A percentile compares a stretch with the other conserved stretches of the same genome.
Evolutionary conservation across 2,329 filamentous ascomycete genomes (phyloP).

Genomic region (Scytalidium sp.): DNA sequence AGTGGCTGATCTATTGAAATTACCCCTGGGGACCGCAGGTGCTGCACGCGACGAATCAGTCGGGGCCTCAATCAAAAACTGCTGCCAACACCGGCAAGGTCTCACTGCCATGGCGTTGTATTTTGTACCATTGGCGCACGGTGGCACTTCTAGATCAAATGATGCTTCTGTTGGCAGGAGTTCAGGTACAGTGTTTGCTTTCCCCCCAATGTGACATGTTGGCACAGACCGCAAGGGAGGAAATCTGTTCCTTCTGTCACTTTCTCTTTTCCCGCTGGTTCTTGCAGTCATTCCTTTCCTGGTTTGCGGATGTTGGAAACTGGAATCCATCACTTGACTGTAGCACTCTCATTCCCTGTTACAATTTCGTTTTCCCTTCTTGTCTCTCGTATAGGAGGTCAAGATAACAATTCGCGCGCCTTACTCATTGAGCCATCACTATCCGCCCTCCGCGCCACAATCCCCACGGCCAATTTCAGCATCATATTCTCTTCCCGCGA

Average conservation of each 20-base stretch:
- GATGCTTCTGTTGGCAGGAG: background rate
- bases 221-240: background rate
- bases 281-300: too few species aligned
- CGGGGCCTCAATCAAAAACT: background rate
- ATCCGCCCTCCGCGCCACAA: too few species aligned
- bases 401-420: too few species aligned
- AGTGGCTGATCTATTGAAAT: background rate
- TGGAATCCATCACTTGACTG: too few species aligned
- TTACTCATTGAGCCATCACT: too few species aligned
- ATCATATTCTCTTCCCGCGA: too few species aligned
- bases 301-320: too few species aligned
- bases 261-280: too few species aligned
- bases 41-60: background rate
- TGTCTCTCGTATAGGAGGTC: too few species aligned
- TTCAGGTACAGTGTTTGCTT: background rate
- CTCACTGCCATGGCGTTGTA: background rate
- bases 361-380: too few species aligned
- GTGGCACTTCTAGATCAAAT: background rate
- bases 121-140: background rate
- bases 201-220: background rate
- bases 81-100: background rate
- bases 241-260: background rate
- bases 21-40: background rate
- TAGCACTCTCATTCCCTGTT: too few species aligned
- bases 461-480: too few species aligned